A percentile compares a stretch with the other conserved stretches of the same genome.
Conservation (phyloP, 1,284 basidiomycete genomes). For the Ganoderma lucidum region DNA sequence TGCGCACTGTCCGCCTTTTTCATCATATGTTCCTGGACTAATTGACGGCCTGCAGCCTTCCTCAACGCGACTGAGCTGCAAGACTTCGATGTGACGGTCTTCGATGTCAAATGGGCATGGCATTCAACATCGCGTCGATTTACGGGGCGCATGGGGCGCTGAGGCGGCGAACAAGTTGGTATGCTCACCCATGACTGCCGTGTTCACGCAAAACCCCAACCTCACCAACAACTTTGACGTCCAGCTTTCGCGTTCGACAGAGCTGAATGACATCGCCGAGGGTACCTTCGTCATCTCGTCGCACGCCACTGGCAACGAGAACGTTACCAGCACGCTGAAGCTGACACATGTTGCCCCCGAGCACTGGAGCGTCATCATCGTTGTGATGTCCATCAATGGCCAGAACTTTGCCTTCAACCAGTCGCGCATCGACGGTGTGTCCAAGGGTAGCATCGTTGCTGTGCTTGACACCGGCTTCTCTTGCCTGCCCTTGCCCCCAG, state of each 20-base stretch:
- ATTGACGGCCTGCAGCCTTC: no score
- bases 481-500: conserved; percentile 37
- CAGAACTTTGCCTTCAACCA: conserved; percentile 36
- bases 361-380: conserved; percentile 40
- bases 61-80: conserved; percentile 36
- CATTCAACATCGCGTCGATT: conserved; percentile 57
- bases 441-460: conserved; percentile 40
- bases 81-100: conserved; percentile 49
- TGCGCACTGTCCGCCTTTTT: conserved; percentile 9
- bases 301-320: conserved; percentile 31
- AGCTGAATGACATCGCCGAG: conserved; percentile 32
- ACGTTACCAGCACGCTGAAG: conserved; percentile 33
- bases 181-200: conserved; percentile 15
- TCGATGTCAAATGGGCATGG: conserved; percentile 74
- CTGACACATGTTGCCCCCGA: conserved; percentile 54
- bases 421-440: conserved; percentile 33
- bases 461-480: conserved; percentile 43
- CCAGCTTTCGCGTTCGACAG: conserved; percentile 38
- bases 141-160: conserved; percentile 47
- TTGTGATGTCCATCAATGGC: conserved; percentile 40
- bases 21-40: neutral
- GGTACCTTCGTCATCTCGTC: conserved; percentile 43
- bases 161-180: conserved; percentile 10
- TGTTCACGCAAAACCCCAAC: conserved; percentile 20
- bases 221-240: conserved; percentile 41